Evolutionary conservation across 1,139 yeast genomes (phyloP), one percentile per base, ranked within the genome.

Genomic region (Yamadazyma sp.): DNA sequence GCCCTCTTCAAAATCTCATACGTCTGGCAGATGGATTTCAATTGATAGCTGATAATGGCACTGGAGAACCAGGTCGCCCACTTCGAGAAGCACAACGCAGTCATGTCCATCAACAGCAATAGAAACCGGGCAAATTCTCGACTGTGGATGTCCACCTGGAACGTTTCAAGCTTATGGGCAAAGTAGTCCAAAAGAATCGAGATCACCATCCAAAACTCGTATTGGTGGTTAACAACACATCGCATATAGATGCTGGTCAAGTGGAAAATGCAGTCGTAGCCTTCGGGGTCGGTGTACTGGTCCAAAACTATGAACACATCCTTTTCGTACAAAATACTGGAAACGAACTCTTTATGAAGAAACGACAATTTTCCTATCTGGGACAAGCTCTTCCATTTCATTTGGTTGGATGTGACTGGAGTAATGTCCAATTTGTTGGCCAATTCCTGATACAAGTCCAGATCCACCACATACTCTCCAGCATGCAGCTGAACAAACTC

Each of bases 391-490:
- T 48, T 50, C 66, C 69, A 62, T 30, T 57, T 54, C 31, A 56
- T 51, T 23, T 51, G 54, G 28, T 57, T 56, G 7, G 59, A 40
- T 16, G 61, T 61, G 6, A 50, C 42, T 11, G 57, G 61, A 29
- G 53, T 52, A 25, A 67, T 59, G 1, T 68, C 70, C 28, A 67
- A 45, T 38, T 61, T 65, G 12, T 54, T 52, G n/a, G 60, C 54
- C 31, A 64, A 46, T 9, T 51, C 48, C 20, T 48, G 45, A 32
- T 60, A 52, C 7, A 43, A 29, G 3, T 49, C 50, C 17, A 49
- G 41, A 12, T 53, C 43, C 2, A 43, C 40, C 3, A 56, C 23
- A n/a, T 51, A 31, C 2, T 50, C 53, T 1, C 47, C 43, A 30
- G 59, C 54, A 24, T 53, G 41, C 28, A 50, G 50, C 34, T 60